Conservation (phyloP, 495 filamentous ascomycete species). For the Rhypophila decipiens region DNA sequence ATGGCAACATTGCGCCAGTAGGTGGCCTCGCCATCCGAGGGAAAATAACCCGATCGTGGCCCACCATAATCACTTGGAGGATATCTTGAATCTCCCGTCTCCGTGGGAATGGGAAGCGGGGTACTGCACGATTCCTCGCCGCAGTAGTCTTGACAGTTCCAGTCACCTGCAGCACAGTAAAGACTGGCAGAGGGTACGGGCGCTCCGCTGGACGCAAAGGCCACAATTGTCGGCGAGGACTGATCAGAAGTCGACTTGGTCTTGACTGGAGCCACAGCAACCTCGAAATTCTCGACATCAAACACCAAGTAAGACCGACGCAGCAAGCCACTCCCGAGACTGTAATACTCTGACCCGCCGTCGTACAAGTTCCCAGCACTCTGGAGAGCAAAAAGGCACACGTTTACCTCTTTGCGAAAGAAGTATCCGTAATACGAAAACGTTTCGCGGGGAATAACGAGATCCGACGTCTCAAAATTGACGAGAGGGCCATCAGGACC, state of each 20-base stretch:
- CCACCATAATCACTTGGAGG: too few species aligned
- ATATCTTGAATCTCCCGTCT: too few species aligned
- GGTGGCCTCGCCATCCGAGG: background rate
- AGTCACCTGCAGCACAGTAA: conserved; percentile 5
- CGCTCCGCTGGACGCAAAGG: conserved; percentile 22
- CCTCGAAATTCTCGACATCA: conserved; percentile 68
- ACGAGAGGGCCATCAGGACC: conserved; percentile 49
- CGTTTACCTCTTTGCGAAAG: too few species aligned
- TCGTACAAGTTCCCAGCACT: background rate
- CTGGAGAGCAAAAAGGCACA: conserved; percentile 63
- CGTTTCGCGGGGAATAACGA: conserved; percentile 47
- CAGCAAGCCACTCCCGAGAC: conserved; percentile 78
- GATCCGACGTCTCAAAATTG: conserved; percentile 56
- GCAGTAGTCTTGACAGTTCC: background rate
- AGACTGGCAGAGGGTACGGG: conserved; percentile 18
- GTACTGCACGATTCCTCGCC: background rate
- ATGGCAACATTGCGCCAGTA: conserved; percentile 13
- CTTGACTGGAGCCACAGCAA: conserved; percentile 66
- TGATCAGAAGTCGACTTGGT: conserved; percentile 47
- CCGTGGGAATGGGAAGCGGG: background rate
- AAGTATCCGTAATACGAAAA: background rate
- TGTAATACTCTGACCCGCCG: conserved; percentile 40
- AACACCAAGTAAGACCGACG: conserved; percentile 80
- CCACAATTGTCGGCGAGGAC: conserved; percentile 20
- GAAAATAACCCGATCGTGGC: background rate